These are phyloP conservation scores for Phytophthora crassamura DNA, from an alignment of 352 stramenopile species.

Conservation along the genomic window DNA sequence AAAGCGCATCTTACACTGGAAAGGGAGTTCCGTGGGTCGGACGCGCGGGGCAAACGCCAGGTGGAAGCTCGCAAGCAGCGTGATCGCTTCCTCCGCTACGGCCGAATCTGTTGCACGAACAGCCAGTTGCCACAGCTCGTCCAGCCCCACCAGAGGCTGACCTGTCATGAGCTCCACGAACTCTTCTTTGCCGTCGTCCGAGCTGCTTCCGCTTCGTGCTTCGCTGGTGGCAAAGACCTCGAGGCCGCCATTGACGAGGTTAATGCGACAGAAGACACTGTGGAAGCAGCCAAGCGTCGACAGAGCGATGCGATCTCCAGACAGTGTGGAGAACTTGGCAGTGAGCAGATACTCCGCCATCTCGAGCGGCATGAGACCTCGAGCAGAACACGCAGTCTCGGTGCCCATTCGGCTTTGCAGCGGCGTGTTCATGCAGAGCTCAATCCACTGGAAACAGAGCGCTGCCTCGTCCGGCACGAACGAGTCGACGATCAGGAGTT, in stretches of 20 bases:
- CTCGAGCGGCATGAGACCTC: conserved; percentile 31
- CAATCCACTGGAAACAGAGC: conserved; percentile 81
- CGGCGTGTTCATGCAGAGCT: conserved; percentile 61
- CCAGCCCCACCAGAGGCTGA: conserved; percentile 48
- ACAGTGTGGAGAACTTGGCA: conserved; percentile 53
- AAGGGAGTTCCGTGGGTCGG: conserved; percentile 31
- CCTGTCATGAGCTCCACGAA: conserved; percentile 50
- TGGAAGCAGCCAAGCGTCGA: conserved; percentile 75
- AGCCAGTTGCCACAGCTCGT: conserved; percentile 70
- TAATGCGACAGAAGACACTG: conserved; percentile 69
- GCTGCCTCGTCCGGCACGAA: conserved; percentile 52
- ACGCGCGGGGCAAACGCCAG: conserved; percentile 56
- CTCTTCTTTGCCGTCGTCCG: conserved; percentile 22
- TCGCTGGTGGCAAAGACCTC: conserved; percentile 33
- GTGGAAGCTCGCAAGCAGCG: conserved; percentile 59
- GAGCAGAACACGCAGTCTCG: neutral
- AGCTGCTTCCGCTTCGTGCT: conserved; percentile 15
- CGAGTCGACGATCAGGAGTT: conserved; percentile 45
- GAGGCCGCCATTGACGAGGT: conserved; percentile 47
- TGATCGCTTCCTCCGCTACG: conserved; percentile 73
- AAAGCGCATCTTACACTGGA: conserved; percentile 53
- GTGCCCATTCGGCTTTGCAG: conserved; percentile 1
- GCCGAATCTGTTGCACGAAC: conserved; percentile 43
- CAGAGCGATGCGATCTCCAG: conserved; percentile 42
- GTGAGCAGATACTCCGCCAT: conserved; percentile 45